Percentiles rank a stretch among this genome's conserved stretches.
Conservation (phyloP, 192 early-diverging fungal species). For the Coemansia sp. region DNA sequence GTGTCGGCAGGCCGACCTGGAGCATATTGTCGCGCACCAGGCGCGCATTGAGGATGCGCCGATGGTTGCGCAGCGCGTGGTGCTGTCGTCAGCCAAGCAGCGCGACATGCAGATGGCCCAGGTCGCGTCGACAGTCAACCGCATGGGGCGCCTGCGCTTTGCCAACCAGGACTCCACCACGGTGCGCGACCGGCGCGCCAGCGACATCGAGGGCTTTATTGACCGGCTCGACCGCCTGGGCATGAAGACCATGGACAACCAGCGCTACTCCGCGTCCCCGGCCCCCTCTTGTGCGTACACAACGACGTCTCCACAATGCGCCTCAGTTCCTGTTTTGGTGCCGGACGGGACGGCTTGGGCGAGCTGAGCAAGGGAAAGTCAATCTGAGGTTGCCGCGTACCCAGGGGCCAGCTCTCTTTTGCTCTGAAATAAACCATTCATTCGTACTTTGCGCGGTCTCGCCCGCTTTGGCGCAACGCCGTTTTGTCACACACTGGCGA, state of each 20-base stretch:
- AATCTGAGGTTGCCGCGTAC: no score
- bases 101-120: slow-evolving; percentile 40
- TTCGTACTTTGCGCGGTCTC: no score
- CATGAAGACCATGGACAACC: slow-evolving; percentile 22
- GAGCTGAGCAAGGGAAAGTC: no score
- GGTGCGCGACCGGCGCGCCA: slow-evolving; percentile 13
- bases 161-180: slow-evolving; percentile 34
- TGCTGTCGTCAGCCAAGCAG: slow-evolving; percentile 19
- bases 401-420: no score
- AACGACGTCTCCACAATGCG: background rate
- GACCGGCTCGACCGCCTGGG: slow-evolving; percentile 20
- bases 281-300: slow-evolving; percentile 4
- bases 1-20: slow-evolving; percentile 12
- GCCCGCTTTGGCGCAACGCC: no score
- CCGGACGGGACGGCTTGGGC: no score
- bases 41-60: slow-evolving; percentile 5
- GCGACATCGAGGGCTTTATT: slow-evolving; percentile 40
- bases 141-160: slow-evolving; percentile 40
- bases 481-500: no score
- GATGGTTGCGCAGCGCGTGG: slow-evolving; percentile 32
- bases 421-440: no score
- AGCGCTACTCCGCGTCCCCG: slow-evolving; percentile 25
- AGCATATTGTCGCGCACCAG: slow-evolving; percentile 21
- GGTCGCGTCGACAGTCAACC: slow-evolving; percentile 23
- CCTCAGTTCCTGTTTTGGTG: no score